Conservation (phyloP, 2,329 filamentous ascomycete genomes). For the Colletotrichum sidae region DNA sequence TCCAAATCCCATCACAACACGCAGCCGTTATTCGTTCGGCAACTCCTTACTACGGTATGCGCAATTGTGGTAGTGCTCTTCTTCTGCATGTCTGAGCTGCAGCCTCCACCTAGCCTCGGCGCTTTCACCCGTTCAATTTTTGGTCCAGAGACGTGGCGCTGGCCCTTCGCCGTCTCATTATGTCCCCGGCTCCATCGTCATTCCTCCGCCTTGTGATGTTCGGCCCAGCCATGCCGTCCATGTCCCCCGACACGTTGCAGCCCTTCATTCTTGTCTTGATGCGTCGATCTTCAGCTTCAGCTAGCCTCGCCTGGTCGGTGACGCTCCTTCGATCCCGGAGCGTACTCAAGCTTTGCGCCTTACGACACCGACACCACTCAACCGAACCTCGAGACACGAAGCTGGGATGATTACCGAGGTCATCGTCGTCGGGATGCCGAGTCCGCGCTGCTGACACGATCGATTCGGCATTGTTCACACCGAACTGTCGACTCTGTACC, state of each 20-base stretch:
- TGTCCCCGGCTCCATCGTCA: conserved; percentile 3
- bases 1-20: too few species aligned
- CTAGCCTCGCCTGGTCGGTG: conserved; percentile 21
- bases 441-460: conserved; percentile 5
- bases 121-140: conserved; percentile 10
- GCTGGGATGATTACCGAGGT: background rate
- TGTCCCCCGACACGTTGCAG: background rate
- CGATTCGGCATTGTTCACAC: conserved; percentile 14
- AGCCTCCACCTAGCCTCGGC: background rate
- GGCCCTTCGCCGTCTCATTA: conserved; percentile 30
- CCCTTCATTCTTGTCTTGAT: background rate
- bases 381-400: conserved; percentile 9
- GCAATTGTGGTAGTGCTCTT: background rate
- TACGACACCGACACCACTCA: too few species aligned
- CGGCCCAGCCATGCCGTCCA: conserved; percentile 7
- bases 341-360: too few species aligned
- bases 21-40: conserved; percentile 19
- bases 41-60: background rate
- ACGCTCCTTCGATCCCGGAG: background rate
- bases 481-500: conserved; percentile 11
- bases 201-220: conserved; percentile 16
- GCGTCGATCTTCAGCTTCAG: background rate
- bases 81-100: conserved; percentile 19
- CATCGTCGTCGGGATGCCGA: background rate
- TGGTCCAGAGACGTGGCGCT: conserved; percentile 18